These are phyloP conservation scores for Alternaria solani DNA, from an alignment of 2,329 filamentous ascomycete species.

Conservation along the genomic window DNA sequence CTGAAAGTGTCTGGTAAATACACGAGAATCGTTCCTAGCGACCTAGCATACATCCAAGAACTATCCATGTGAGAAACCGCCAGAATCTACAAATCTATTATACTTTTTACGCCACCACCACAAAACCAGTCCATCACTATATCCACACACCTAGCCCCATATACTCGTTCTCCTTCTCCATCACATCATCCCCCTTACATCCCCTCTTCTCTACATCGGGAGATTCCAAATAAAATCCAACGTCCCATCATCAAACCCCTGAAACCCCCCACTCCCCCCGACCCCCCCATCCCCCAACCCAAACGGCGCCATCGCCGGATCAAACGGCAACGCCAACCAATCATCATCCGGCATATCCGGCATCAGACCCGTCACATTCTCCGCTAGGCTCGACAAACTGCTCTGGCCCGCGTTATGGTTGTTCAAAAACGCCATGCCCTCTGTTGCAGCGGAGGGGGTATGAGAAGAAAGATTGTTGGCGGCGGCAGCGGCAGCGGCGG, in stretches of 20 bases:
- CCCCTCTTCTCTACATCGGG: slow-evolving; percentile 32
- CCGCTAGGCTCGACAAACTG: slow-evolving; percentile 45
- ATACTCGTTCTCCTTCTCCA: too few species aligned
- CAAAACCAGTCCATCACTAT: too few species aligned
- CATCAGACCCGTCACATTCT: slow-evolving; percentile 47
- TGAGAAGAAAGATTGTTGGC: slow-evolving; percentile 24
- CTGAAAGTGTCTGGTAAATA: too few species aligned
- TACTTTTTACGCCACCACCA: too few species aligned
- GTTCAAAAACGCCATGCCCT: slow-evolving; percentile 48
- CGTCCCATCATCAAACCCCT: slow-evolving; percentile 50
- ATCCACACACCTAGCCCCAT: too few species aligned
- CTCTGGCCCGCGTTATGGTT: slow-evolving; percentile 49
- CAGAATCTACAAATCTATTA: too few species aligned
- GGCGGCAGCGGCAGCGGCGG: slow-evolving; percentile 6
- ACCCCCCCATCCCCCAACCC: slow-evolving; percentile 41
- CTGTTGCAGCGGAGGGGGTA: slow-evolving; percentile 38
- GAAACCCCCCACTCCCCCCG: slow-evolving; percentile 44
- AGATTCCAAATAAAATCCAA: slow-evolving; percentile 53
- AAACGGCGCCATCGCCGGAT: slow-evolving; percentile 52
- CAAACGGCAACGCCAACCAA: slow-evolving; percentile 51
- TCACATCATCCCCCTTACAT: not conserved
- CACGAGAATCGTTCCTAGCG: too few species aligned
- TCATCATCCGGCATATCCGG: slow-evolving; percentile 51
- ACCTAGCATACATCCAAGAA: too few species aligned
- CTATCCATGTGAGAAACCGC: too few species aligned